Evolutionary conservation across 2,329 filamentous ascomycete species (phyloP).

Genomic region (Trichoderma sp.): DNA sequence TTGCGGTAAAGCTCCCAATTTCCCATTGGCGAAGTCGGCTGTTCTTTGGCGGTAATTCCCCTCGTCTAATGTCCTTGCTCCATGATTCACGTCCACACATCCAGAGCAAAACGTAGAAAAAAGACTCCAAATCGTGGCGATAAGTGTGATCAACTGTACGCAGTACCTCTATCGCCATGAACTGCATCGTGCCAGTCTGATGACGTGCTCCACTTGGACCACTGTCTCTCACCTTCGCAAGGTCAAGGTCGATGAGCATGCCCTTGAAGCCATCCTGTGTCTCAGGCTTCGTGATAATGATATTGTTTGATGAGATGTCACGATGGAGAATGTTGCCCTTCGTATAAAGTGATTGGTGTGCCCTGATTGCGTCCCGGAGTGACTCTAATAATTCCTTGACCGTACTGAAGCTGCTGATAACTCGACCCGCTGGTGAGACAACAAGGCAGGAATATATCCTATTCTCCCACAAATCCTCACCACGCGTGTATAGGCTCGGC

Average conservation of each 20-base stretch:
- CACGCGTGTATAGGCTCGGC: constrained; percentile 14
- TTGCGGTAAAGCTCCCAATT: constrained; percentile 15
- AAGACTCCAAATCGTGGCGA: constrained; percentile 20
- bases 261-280: constrained; percentile 17
- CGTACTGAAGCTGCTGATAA: constrained; percentile 14
- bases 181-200: constrained; percentile 31
- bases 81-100: constrained; percentile 17
- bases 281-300: constrained; percentile 18
- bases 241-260: constrained; percentile 19
- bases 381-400: constrained; percentile 14
- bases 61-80: neutral
- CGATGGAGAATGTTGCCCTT: constrained; percentile 6
- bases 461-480: constrained; percentile 21
- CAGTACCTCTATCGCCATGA: constrained; percentile 36
- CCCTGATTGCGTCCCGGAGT: constrained; percentile 15
- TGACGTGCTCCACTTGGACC: constrained; percentile 27
- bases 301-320: constrained; percentile 18
- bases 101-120: constrained; percentile 22
- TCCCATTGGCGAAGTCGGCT: constrained; percentile 18
- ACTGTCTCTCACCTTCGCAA: constrained; percentile 21
- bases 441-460: constrained; percentile 19
- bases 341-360: constrained; percentile 13
- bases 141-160: constrained; percentile 28
- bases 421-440: constrained; percentile 17
- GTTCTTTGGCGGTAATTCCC: neutral